A percentile compares a stretch with the other conserved stretches of the same genome.
These are phyloP conservation scores for Dothideomycetes sp. DNA, from an alignment of 2,329 filamentous ascomycete species.

Conservation along the genomic window DNA sequence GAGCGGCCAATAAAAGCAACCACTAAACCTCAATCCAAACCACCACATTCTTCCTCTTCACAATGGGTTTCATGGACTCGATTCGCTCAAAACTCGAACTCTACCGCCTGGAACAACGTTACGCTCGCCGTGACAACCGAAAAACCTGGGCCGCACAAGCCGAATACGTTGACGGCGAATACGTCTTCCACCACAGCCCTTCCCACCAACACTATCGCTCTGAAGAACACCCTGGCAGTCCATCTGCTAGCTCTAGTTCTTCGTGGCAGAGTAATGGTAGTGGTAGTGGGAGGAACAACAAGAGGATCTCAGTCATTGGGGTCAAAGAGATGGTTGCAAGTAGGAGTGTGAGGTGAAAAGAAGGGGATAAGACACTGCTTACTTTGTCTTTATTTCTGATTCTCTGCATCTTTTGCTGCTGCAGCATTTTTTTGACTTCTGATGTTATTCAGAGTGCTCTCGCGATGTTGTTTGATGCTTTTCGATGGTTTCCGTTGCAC, in stretches of 20 bases:
- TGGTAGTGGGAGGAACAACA: background rate
- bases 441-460: too few relatives aligned
- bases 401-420: too few relatives aligned
- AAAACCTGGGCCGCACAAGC: conserved; percentile 84
- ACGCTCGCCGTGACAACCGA: conserved; percentile 83
- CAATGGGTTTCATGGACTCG: conserved; percentile 63
- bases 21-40: too few relatives aligned
- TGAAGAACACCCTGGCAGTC: background rate
- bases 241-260: conserved; percentile 1
- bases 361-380: too few relatives aligned
- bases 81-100: conserved; percentile 77
- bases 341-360: conserved; percentile 7
- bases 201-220: background rate
- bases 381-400: too few relatives aligned
- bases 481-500: too few relatives aligned
- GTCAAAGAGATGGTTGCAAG: conserved; percentile 9
- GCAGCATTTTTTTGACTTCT: too few relatives aligned
- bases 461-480: too few relatives aligned
- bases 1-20: too few relatives aligned
- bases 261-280: background rate
- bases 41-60: too few relatives aligned
- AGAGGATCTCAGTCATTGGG: background rate
- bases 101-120: conserved; percentile 89
- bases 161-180: conserved; percentile 91
- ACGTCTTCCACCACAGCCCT: conserved; percentile 55